These are phyloP conservation scores for Vaccinium vitisidaea DNA, from an alignment of 148 eudicot genomes.

Conservation along the genomic window DNA sequence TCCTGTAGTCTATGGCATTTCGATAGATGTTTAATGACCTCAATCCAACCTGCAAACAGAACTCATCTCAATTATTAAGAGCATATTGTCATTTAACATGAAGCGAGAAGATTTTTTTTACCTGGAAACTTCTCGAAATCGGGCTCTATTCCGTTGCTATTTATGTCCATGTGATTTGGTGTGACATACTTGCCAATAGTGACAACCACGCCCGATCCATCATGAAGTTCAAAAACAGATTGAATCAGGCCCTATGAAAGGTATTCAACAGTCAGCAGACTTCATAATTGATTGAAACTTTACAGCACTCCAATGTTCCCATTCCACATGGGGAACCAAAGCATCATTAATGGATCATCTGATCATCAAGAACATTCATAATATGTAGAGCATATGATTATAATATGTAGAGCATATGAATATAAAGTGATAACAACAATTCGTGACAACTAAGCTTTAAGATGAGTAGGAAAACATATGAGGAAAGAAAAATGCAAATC, in stretches of 20 bases:
- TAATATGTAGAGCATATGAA: background rate
- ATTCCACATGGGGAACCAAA: conserved; percentile 2
- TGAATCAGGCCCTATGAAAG: conserved; percentile 79
- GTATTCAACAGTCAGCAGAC: conserved; percentile 13
- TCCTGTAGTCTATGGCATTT: conserved; percentile 52
- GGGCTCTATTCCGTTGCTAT: conserved; percentile 86
- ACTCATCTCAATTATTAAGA: background rate
- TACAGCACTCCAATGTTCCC: background rate
- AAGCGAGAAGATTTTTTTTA: conserved; percentile 25
- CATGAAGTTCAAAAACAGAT: conserved; percentile 91
- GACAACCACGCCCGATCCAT: conserved; percentile 93
- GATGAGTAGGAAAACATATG: background rate
- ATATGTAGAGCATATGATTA: background rate
- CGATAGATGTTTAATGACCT: conserved; percentile 58
- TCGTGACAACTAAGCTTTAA: background rate
- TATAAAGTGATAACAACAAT: background rate
- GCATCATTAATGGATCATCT: background rate
- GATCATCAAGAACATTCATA: background rate
- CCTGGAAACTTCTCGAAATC: conserved; percentile 77
- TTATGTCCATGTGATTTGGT: conserved; percentile 79
- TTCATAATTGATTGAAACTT: background rate
- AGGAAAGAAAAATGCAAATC: background rate
- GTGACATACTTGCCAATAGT: conserved; percentile 92
- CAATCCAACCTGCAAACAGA: conserved; percentile 64
- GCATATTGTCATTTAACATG: background rate